Evolutionary conservation across 306 rosid species (phyloP).

Genomic region (Styphnolobium japonicum): DNA sequence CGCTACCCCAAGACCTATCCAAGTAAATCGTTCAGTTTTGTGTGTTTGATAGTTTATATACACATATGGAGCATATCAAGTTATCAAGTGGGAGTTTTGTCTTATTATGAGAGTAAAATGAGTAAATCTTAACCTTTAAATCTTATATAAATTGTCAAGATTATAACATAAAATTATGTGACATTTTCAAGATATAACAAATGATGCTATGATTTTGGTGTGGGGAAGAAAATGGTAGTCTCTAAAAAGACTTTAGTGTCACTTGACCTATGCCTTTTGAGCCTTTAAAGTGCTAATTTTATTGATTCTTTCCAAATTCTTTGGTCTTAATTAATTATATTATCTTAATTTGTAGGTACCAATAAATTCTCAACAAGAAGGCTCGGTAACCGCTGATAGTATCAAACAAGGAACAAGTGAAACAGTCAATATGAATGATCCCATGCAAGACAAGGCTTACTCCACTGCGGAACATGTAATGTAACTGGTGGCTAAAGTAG

Average conservation of each 20-base stretch:
- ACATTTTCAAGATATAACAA: too few species aligned
- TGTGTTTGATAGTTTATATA: not conserved
- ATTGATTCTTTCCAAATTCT: not conserved
- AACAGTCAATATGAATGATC: conserved; percentile 31
- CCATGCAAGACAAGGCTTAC: conserved; percentile 43
- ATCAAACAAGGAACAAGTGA: conserved; percentile 42
- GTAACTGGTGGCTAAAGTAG: not conserved
- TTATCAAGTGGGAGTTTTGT: too few species aligned
- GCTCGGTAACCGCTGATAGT: conserved; percentile 31
- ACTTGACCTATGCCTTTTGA: too few species aligned
- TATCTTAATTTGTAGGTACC: conserved; percentile 27
- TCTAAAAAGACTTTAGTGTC: too few species aligned
- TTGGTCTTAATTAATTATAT: not conserved
- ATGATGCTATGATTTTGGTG: too few species aligned
- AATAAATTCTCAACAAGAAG: conserved; percentile 38
- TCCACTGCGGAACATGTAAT: conserved; percentile 49
- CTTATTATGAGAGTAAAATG: too few species aligned
- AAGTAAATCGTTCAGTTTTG: conserved; percentile 27
- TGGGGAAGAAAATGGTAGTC: too few species aligned
- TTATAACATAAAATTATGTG: too few species aligned
- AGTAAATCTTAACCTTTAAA: too few species aligned
- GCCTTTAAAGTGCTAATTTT: too few species aligned
- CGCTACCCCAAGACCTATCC: conserved; percentile 46
- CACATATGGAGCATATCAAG: too few species aligned
- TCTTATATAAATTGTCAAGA: too few species aligned